Evolutionary conservation across 2,329 filamentous ascomycete species (phyloP), one percentile per base, ranked within the genome.

Genomic region (Penicillium sp.): DNA sequence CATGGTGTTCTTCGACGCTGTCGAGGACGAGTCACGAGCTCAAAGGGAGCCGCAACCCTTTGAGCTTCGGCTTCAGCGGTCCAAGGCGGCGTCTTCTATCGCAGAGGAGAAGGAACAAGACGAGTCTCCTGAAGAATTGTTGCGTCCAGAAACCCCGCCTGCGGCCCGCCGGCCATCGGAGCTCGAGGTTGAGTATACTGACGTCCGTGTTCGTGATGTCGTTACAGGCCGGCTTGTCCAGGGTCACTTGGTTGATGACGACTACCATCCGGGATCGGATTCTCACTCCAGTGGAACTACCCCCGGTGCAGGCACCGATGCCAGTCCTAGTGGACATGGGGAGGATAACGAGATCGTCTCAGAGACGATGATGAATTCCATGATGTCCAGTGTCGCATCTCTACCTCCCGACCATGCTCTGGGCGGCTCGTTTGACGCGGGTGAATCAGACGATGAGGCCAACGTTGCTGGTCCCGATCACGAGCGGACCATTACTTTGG

Each of bases 401-500:
- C 77, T 83, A 6, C 80, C 81, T 45, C 77, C 78, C 1, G 82
- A 86, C 9, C 80, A 87, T 62, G 84, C 84, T 3, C 78, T 95
- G 0, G 90, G 90, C 38, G 90, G 90, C 42, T 88, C 88, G 2
- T 86, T 84, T 34, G 91, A 97, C 62, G 89, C 85, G 8, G 84
- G 78, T n/a, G 85, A 80, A 9, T 93, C 96, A 52, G 93, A 97
- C 68, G 93, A 98, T 61, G 89, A 94, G 45, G 63, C 54, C 11
- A 66, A 63, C 36, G 50, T 57, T 18, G 56, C 46, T 60, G 83
- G 91, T 57, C 82, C 85, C 9, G 84, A 85, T 51, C 77, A 91
- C 24, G 93, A 98, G 73, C 90, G 90, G 64, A 95, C 91, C 75
- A 94, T 98, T 60, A 98, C 93, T 0, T 77, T 98, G n/a, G 93